Percentiles rank a stretch among this genome's conserved stretches.
phyloP scores from a whole-genome alignment of 176 grass and related monocot species.

The Musa beccarii region DNA sequence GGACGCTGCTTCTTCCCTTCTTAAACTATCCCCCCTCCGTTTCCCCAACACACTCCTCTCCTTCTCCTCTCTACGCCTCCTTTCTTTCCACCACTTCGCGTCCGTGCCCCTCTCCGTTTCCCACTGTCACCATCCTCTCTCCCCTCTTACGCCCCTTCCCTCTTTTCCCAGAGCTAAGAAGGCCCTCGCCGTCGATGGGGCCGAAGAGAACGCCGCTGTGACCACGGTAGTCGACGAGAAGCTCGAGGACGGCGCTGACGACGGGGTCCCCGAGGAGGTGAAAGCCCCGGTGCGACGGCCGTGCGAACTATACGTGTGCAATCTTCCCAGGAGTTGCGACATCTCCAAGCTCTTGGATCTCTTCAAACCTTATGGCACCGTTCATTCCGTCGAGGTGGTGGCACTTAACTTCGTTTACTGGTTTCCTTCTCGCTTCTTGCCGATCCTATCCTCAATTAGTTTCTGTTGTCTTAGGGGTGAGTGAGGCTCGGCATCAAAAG shows the following conservation, averaged over 20 bases:
- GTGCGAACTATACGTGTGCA: conserved; percentile 60
- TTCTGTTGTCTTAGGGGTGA: neutral
- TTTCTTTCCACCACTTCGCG: neutral
- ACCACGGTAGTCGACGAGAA: neutral
- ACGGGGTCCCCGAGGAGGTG: neutral
- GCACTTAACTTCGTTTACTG: neutral
- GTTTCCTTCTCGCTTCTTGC: neutral
- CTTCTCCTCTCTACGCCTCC: neutral
- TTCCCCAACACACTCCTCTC: neutral
- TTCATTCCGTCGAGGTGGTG: conserved; percentile 55
- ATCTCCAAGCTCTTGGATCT: conserved; percentile 44
- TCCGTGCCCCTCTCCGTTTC: neutral
- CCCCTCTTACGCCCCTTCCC: neutral
- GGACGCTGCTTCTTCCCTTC: neutral
- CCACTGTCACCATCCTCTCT: neutral
- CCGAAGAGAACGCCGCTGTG: conserved; percentile 12
- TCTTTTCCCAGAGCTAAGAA: neutral
- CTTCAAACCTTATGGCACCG: conserved; percentile 47
- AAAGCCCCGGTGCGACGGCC: conserved; percentile 19
- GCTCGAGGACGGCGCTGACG: neutral
- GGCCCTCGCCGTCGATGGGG: conserved; percentile 17
- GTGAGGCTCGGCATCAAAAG: neutral
- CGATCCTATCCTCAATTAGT: neutral
- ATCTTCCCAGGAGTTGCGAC: conserved; percentile 48
- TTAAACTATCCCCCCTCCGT: neutral